Evolutionary conservation across 179 eudicot species (phyloP), one percentile per base, ranked within the genome.

Genomic region (Actinidia arguta): DNA sequence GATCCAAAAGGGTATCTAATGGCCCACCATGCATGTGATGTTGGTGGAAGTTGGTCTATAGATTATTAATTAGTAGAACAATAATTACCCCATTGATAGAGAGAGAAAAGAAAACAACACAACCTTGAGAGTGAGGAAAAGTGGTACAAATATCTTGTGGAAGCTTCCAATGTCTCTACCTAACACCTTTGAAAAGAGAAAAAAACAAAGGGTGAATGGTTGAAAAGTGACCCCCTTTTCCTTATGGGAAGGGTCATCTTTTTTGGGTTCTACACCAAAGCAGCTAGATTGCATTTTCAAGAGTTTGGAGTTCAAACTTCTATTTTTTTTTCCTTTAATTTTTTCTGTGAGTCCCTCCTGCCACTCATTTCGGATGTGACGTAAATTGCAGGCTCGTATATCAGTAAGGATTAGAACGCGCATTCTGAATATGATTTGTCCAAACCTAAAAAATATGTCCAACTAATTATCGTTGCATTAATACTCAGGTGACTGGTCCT

Each of bases 131-230:
- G 80, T 46, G 83, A 67, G 68, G 24, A 11, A 31, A 47, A 39
- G 52, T 6, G 36, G 46, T 74, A 14, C 3, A 83, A 76, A 80
- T 55, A 82, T 82, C 83, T 50, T 4, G 44, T 88, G 82, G 90
- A 90, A 90, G 89, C 82, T 90, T 90, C 88, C 76, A 84, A 48
- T 82, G 84, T 84, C 70, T 82, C 87, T 71, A 90, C 90, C 91
- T 90, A 90, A 90, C 91, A 75, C 85, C 48, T 56, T 87, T 85
- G 78, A 85, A 81, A 73, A 71, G 70, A 46, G 27, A 75, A 69
- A n/a, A 16, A n/a, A 74, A 44, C 18, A 47, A 42, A 36, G 55
- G 16, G 50, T 52, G 31, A 80, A 71, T 54, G 16, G 31, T n/a
- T 62, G 52, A 59, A 76, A 76, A 54, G 80, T 22, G 22, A 13